A percentile compares a stretch with the other conserved stretches of the same genome.
Conservation (phyloP, 352 stramenopile genomes). For the Phytophthora agathidicida region DNA sequence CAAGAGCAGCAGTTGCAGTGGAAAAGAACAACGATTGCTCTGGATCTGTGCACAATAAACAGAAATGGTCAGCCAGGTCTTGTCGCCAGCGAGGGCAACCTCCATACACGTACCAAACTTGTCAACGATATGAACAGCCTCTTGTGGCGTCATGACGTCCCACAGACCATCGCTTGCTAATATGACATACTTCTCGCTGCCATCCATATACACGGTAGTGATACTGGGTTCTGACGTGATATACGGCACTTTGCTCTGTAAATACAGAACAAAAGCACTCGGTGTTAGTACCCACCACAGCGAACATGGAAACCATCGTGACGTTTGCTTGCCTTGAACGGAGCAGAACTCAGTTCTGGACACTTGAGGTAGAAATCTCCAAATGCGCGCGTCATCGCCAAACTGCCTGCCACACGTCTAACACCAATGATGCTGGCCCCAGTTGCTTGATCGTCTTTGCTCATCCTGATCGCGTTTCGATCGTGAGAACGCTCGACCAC, state of each 20-base stretch:
- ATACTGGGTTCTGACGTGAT: slow-evolving; percentile 79
- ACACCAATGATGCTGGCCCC: slow-evolving; percentile 77
- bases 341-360: slow-evolving; percentile 88
- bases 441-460: slow-evolving; percentile 89
- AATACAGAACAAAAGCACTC: neutral
- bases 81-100: neutral
- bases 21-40: slow-evolving; percentile 64
- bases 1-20: slow-evolving; percentile 57
- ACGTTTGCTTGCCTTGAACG: slow-evolving; percentile 80
- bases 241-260: slow-evolving; percentile 79
- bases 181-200: slow-evolving; percentile 72
- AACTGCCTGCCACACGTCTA: slow-evolving; percentile 90
- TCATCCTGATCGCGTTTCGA: slow-evolving; percentile 88
- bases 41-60: slow-evolving; percentile 33
- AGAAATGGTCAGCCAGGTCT: neutral
- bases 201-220: slow-evolving; percentile 48
- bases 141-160: slow-evolving; percentile 74
- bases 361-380: slow-evolving; percentile 95
- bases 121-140: slow-evolving; percentile 69
- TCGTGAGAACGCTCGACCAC: slow-evolving; percentile 72
- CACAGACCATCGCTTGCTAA: slow-evolving; percentile 85
- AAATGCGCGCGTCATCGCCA: slow-evolving; percentile 92
- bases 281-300: neutral
- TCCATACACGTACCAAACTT: slow-evolving; percentile 75
- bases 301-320: neutral